Evolutionary conservation across 345 rosid genomes (phyloP).

Genomic region (Moricandia arvensis): DNA sequence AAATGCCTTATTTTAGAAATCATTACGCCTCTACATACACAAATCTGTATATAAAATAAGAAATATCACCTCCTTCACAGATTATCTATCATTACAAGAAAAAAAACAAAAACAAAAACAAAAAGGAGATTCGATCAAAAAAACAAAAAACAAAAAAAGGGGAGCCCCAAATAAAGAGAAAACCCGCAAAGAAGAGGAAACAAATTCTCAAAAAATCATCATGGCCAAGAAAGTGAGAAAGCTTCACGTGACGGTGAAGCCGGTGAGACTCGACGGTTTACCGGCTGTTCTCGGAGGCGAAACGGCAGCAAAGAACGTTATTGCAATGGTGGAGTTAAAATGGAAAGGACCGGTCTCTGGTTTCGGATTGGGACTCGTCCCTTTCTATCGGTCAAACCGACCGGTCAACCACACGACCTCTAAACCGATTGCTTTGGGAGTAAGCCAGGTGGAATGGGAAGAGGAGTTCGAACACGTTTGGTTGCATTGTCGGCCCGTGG

Average conservation of each 20-base stretch:
- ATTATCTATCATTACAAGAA: neutral
- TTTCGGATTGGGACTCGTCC: slow-evolving; percentile 34
- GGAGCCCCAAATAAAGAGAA: neutral
- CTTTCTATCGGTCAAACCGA: slow-evolving; percentile 33
- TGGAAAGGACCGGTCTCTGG: slow-evolving; percentile 42
- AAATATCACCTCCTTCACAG: neutral
- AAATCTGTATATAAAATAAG: neutral
- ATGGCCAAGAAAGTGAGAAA: slow-evolving; percentile 41
- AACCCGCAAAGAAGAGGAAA: slow-evolving; percentile 5
- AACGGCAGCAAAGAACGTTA: slow-evolving; percentile 3
- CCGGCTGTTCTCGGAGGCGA: slow-evolving; percentile 11
- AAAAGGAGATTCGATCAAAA: neutral
- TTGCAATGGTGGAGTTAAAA: slow-evolving; percentile 30
- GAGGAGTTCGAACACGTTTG: slow-evolving; percentile 33
- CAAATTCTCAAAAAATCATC: neutral
- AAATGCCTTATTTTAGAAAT: slow-evolving; percentile 24
- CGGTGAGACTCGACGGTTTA: slow-evolving; percentile 37
- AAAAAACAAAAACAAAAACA: neutral
- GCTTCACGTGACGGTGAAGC: slow-evolving; percentile 39
- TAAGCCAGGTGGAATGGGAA: slow-evolving; percentile 30
- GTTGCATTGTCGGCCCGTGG: slow-evolving; percentile 38
- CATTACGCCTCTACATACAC: slow-evolving; percentile 24
- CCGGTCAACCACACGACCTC: slow-evolving; percentile 21
- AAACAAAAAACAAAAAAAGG: neutral
- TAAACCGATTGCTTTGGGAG: slow-evolving; percentile 19